Evolutionary conservation across 495 filamentous ascomycete genomes (phyloP).

Genomic region (Bathelium albidoporum): DNA sequence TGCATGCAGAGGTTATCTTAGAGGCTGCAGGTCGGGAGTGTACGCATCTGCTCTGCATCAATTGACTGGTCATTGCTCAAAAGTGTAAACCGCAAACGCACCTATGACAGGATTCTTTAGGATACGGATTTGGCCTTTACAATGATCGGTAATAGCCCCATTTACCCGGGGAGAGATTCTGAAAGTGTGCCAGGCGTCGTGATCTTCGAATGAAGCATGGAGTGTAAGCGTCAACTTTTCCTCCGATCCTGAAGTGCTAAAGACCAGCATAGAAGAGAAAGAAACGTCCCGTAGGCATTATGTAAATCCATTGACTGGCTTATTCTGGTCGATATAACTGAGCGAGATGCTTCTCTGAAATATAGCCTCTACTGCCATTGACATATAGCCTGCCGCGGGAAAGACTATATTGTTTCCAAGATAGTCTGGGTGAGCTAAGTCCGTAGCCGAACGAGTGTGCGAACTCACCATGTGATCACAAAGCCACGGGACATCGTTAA

Average conservation of each 20-base stretch:
- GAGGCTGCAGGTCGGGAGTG: background rate
- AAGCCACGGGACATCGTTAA: constrained; percentile 45
- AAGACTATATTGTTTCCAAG: background rate
- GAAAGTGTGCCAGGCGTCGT: background rate
- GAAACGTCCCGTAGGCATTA: constrained; percentile 27
- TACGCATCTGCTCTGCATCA: background rate
- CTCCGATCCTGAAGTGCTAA: background rate
- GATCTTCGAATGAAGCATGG: background rate
- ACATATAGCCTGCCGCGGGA: constrained; percentile 32
- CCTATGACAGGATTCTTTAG: constrained; percentile 6
- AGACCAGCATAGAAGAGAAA: constrained; percentile 4
- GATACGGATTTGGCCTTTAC: background rate
- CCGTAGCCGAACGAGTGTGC: background rate
- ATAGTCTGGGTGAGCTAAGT: background rate
- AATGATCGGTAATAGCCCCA: constrained; percentile 14
- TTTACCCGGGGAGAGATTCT: background rate
- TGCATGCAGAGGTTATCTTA: constrained; percentile 2
- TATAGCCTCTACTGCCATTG: constrained; percentile 35
- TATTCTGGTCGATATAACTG: constrained; percentile 5
- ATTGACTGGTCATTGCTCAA: too few species aligned
- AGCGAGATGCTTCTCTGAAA: constrained; percentile 19
- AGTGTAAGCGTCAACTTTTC: background rate
- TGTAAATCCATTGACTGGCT: background rate
- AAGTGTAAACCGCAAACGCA: constrained; percentile 5
- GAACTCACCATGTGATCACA: constrained; percentile 34